Evolutionary conservation across 169 alveolate genomes (phyloP).

Genomic region (Perkinsus chesapeaki): DNA sequence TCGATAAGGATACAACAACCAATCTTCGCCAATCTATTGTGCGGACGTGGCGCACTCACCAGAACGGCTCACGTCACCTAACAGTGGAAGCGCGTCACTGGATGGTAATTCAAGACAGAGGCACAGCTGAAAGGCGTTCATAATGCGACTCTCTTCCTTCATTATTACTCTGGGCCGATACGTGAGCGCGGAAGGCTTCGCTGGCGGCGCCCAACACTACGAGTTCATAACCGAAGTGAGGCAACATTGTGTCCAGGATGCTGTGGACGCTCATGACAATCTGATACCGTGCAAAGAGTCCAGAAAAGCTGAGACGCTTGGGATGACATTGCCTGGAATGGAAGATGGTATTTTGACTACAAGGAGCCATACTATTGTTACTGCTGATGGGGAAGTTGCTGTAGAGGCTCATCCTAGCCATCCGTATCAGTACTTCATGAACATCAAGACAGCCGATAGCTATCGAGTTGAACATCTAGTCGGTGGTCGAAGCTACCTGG

Average conservation of each 20-base stretch:
- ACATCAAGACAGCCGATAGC: neutral
- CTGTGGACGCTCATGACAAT: neutral
- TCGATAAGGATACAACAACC: too few relatives aligned
- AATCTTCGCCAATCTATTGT: too few relatives aligned
- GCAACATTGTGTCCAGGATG: neutral
- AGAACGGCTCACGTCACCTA: too few relatives aligned
- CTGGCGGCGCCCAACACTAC: neutral
- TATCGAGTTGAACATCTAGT: neutral
- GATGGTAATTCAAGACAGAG: too few relatives aligned
- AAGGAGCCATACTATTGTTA: neutral
- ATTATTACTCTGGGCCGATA: too few relatives aligned
- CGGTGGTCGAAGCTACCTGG: neutral
- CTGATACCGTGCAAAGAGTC: neutral
- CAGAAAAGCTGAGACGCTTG: neutral
- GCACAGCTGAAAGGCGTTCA: too few relatives aligned
- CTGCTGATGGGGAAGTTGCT: neutral
- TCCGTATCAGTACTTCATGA: neutral
- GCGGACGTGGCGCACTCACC: too few relatives aligned
- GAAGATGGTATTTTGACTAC: neutral
- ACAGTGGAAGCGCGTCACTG: too few relatives aligned
- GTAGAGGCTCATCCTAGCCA: neutral
- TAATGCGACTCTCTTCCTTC: too few relatives aligned
- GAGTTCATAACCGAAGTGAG: neutral
- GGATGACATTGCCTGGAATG: neutral
- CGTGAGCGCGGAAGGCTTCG: neutral